Conservation (phyloP, 306 rosid genomes). For the Calophaca sinica region DNA sequence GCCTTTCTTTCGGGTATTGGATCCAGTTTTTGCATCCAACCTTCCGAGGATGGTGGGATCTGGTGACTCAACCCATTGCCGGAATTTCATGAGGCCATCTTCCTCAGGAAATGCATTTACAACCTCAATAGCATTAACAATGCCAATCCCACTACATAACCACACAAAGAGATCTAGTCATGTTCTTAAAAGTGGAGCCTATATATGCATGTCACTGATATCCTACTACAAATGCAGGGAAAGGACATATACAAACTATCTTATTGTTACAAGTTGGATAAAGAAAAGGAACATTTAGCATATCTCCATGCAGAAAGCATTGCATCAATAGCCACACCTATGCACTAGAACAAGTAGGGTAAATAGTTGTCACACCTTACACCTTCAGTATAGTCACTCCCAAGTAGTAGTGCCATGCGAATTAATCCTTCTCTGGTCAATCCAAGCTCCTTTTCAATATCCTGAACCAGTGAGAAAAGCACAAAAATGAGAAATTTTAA, state of each 20-base stretch:
- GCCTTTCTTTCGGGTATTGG: constrained; percentile 61
- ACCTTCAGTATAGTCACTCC: constrained; percentile 99
- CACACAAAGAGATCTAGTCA: constrained; percentile 42
- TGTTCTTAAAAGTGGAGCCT: constrained; percentile 29
- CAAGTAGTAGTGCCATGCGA: constrained; percentile 90
- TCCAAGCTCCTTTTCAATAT: constrained; percentile 93
- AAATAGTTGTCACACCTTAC: constrained; percentile 67
- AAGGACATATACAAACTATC: constrained; percentile 11
- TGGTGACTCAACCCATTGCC: constrained; percentile 95
- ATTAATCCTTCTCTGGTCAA: constrained; percentile 76
- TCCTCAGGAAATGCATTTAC: constrained; percentile 91
- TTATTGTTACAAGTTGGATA: background rate
- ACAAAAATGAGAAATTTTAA: constrained; percentile 6
- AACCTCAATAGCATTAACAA: constrained; percentile 97
- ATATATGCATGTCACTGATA: constrained; percentile 22
- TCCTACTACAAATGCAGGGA: constrained; percentile 32
- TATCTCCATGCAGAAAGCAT: constrained; percentile 32
- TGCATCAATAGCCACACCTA: constrained; percentile 40
- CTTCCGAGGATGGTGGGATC: constrained; percentile 88
- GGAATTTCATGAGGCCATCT: constrained; percentile 79
- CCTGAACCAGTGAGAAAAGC: constrained; percentile 61
- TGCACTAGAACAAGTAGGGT: constrained; percentile 35
- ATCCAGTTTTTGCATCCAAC: constrained; percentile 58
- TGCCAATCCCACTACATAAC: constrained; percentile 89
- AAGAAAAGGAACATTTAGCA: constrained; percentile 18